These are phyloP conservation scores for Entomortierella parvispora DNA, from an alignment of 192 early-diverging fungal genomes.

Conservation along the genomic window DNA sequence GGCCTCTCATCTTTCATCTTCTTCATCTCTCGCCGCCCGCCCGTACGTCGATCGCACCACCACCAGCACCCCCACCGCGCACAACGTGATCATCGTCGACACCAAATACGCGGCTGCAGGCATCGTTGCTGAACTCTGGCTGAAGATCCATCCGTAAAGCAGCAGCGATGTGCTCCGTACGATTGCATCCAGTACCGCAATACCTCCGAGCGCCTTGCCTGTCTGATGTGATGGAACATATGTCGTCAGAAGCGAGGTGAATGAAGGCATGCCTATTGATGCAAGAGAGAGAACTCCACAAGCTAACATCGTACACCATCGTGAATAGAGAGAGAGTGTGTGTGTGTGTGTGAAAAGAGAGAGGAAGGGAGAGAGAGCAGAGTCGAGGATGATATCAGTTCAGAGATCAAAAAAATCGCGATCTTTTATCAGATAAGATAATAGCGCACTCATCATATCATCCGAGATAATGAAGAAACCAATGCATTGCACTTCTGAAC, in stretches of 20 bases:
- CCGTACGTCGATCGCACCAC: neutral
- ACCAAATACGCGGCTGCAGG: conserved; percentile 9
- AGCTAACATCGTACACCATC: no score
- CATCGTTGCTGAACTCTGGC: neutral
- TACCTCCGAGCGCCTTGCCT: conserved; percentile 20
- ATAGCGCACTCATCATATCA: neutral
- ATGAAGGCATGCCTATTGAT: conserved; percentile 5
- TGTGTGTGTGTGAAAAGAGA: neutral
- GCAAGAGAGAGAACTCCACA: conserved; percentile 7
- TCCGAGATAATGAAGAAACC: neutral
- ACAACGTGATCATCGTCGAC: conserved; percentile 6
- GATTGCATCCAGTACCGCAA: conserved; percentile 16
- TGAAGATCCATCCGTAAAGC: conserved; percentile 22
- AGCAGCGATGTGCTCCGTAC: neutral
- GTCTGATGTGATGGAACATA: conserved; percentile 18
- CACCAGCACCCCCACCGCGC: neutral
- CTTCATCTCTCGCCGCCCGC: conserved; percentile 1
- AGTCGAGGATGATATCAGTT: neutral
- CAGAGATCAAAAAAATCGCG: no score
- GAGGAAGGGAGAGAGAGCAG: neutral
- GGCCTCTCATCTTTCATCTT: no score
- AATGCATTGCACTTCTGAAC: neutral
- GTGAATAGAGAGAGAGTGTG: no score
- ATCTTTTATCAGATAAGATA: neutral
- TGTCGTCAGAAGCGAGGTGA: conserved; percentile 14